Evolutionary conservation across 2,329 filamentous ascomycete genomes (phyloP).

Genomic region (Aspergillus brasiliensis): DNA sequence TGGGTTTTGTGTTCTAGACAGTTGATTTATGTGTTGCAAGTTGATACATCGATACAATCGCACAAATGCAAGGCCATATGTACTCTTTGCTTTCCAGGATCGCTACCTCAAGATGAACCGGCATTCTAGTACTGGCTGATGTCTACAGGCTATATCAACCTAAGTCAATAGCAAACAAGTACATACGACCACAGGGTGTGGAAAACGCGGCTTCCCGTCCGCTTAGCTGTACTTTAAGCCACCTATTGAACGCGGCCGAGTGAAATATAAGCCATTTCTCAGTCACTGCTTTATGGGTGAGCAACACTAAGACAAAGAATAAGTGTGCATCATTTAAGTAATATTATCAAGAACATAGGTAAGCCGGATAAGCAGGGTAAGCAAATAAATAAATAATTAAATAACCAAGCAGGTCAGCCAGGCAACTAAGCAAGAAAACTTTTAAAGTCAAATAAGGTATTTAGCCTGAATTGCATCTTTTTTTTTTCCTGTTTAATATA

Average conservation of each 20-base stretch:
- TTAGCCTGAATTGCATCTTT: too few species aligned
- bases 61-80: too few species aligned
- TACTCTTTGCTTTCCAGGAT: too few species aligned
- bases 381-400: background rate
- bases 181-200: background rate
- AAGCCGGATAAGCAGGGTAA: background rate
- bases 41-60: too few species aligned
- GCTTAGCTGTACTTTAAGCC: too few species aligned
- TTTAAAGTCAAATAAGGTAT: background rate
- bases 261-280: background rate
- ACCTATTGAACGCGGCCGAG: background rate
- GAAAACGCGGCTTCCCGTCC: background rate
- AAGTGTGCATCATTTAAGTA: background rate
- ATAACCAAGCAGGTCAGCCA: background rate
- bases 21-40: too few species aligned
- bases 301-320: background rate
- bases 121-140: too few species aligned
- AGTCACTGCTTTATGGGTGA: slow-evolving; percentile 2
- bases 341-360: background rate
- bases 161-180: background rate
- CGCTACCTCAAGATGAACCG: too few species aligned
- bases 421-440: background rate
- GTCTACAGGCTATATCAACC: too few species aligned
- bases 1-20: too few species aligned
- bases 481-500: too few species aligned